Evolutionary conservation across 371 early-diverging fungal genomes (phyloP).

Genomic region (Saksenaea vasiformis): DNA sequence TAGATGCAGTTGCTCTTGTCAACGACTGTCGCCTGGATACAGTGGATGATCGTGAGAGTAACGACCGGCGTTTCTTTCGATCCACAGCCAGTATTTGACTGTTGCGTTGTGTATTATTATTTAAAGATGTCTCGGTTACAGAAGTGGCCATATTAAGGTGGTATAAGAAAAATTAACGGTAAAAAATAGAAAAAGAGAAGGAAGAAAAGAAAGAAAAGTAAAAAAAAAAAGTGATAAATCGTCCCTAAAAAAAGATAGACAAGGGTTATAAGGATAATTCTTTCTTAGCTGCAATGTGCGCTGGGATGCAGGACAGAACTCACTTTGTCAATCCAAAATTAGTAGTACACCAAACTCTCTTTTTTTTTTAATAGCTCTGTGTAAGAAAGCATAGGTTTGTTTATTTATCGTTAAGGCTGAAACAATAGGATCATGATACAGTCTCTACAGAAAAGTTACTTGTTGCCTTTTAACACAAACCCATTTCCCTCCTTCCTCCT

Average conservation of each 20-base stretch:
- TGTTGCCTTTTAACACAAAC: neutral
- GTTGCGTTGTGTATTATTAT: neutral
- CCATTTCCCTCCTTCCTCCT: neutral
- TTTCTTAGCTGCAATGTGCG: slow-evolving; percentile 1
- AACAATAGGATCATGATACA: too few relatives aligned
- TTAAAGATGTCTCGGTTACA: neutral
- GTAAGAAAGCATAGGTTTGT: too few relatives aligned
- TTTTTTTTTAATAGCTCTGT: too few relatives aligned
- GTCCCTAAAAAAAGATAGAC: slow-evolving; percentile 4
- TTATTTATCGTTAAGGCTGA: too few relatives aligned
- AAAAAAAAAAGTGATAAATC: neutral
- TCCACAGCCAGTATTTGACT: neutral
- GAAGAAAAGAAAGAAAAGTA: neutral
- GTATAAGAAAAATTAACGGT: neutral
- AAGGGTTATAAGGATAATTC: neutral
- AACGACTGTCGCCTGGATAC: neutral
- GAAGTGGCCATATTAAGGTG: neutral
- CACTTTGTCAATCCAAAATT: neutral
- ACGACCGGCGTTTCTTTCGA: slow-evolving; percentile 1
- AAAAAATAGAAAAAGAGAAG: neutral
- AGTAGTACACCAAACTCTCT: neutral
- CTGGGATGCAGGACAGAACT: slow-evolving; percentile 3
- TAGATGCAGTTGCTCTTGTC: slow-evolving; percentile 2
- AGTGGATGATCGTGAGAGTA: neutral
- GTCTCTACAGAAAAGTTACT: neutral